Conservation (phyloP, 768 basidiomycete genomes). For the Lentinula detonsa region DNA sequence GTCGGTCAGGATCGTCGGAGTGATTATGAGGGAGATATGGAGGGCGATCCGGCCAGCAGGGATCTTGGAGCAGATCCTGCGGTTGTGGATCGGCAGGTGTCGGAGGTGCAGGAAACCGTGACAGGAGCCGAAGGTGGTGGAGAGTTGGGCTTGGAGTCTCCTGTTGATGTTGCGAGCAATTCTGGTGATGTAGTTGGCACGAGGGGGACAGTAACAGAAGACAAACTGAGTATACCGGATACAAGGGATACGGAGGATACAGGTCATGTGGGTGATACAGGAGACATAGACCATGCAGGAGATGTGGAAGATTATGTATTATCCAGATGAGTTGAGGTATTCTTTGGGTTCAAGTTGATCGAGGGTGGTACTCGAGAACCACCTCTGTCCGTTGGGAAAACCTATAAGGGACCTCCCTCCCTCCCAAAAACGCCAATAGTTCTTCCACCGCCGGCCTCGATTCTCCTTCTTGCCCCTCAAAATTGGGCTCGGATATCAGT, state of each 20-base stretch:
- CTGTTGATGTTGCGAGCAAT: not conserved
- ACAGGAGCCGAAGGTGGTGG: not conserved
- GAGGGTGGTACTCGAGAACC: too few species aligned
- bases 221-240: not conserved
- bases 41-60: not conserved
- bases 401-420: too few species aligned
- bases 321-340: not conserved
- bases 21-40: not conserved
- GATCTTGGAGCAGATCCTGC: not conserved
- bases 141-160: not conserved
- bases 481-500: too few species aligned
- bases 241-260: too few species aligned
- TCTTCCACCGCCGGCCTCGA: too few species aligned
- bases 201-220: not conserved
- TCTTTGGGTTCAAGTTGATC: not conserved
- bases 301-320: not conserved
- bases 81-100: not conserved
- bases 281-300: not conserved
- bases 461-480: too few species aligned
- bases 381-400: too few species aligned
- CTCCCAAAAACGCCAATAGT: too few species aligned
- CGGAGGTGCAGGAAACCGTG: not conserved
- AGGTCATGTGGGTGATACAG: not conserved
- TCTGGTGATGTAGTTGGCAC: too few species aligned
- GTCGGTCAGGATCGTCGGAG: not conserved